These are phyloP conservation scores for Colletotrichum sp. DNA, from an alignment of 2,329 filamentous ascomycete genomes.

Conservation along the genomic window DNA sequence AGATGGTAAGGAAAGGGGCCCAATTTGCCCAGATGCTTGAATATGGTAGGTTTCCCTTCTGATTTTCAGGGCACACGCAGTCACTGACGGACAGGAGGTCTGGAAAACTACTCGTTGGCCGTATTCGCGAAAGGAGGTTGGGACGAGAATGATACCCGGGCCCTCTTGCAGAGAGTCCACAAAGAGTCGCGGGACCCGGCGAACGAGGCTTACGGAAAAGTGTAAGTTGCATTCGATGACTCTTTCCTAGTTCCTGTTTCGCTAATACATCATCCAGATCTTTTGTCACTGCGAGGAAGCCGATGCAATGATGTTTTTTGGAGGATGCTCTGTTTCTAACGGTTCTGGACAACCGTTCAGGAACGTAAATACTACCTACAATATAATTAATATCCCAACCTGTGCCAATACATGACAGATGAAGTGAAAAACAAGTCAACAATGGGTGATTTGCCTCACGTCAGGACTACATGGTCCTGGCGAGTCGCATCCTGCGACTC, in stretches of 20 bases:
- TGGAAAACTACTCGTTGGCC: slow-evolving; percentile 35
- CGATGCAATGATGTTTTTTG: background rate
- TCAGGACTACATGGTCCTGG: background rate
- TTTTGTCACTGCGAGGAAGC: slow-evolving; percentile 21
- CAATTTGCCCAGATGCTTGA: slow-evolving; percentile 40
- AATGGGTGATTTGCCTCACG: background rate
- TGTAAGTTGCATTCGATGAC: slow-evolving; percentile 29
- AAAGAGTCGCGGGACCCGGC: slow-evolving; percentile 33
- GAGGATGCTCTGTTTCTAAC: background rate
- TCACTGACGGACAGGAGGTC: background rate
- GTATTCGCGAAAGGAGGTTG: slow-evolving; percentile 36
- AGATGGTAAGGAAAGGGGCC: slow-evolving; percentile 39
- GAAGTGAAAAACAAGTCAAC: background rate
- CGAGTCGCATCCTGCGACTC: background rate
- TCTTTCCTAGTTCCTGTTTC: no score
- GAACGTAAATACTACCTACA: background rate
- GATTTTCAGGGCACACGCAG: background rate
- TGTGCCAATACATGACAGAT: background rate
- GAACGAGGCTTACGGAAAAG: slow-evolving; percentile 32
- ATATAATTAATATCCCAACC: background rate
- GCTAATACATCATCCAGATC: background rate
- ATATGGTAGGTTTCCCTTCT: slow-evolving; percentile 31
- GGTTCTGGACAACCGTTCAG: background rate
- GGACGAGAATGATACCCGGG: slow-evolving; percentile 34
- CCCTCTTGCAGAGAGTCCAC: slow-evolving; percentile 33